A percentile compares a stretch with the other conserved stretches of the same genome.
Evolutionary conservation across 495 filamentous ascomycete genomes (phyloP).

Genomic region (Hypoxylon fuscum): DNA sequence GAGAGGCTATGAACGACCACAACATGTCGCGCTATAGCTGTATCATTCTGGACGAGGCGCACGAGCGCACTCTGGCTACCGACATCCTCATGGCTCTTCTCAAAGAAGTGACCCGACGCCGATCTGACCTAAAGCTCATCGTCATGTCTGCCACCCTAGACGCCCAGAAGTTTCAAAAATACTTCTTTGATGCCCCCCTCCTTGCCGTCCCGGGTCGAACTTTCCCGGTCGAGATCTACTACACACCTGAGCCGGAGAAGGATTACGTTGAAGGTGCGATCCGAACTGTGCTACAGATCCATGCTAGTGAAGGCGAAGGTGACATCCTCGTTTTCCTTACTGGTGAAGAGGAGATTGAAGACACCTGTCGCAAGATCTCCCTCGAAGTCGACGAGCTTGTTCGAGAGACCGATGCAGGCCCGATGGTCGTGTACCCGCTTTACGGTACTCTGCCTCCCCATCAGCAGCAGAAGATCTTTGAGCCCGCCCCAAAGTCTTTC

Average conservation of each 20-base stretch:
- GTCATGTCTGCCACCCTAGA: slow-evolving; percentile 99
- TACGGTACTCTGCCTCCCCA: slow-evolving; percentile 92
- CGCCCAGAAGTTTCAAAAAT: slow-evolving; percentile 97
- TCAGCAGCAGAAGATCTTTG: slow-evolving; percentile 95
- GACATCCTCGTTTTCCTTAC: slow-evolving; percentile 97
- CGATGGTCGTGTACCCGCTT: slow-evolving; percentile 87
- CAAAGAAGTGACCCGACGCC: slow-evolving; percentile 80
- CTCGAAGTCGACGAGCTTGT: slow-evolving; percentile 92
- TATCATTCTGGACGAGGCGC: slow-evolving; percentile 98
- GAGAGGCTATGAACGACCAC: slow-evolving; percentile 98
- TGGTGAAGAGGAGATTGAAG: slow-evolving; percentile 99
- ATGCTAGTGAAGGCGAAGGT: slow-evolving; percentile 89
- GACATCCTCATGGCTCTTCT: slow-evolving; percentile 96
- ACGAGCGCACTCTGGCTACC: slow-evolving; percentile 94
- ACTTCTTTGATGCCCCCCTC: slow-evolving; percentile 93
- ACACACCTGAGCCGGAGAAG: slow-evolving; percentile 93
- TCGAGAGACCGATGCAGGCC: slow-evolving; percentile 88
- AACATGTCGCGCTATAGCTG: slow-evolving; percentile 91
- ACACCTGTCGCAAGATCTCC: slow-evolving; percentile 88
- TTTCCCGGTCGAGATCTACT: slow-evolving; percentile 97
- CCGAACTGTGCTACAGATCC: slow-evolving; percentile 94
- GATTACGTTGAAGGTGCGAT: slow-evolving; percentile 97
- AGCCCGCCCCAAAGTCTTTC: slow-evolving; percentile 78
- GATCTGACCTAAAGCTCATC: slow-evolving; percentile 92
- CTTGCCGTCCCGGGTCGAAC: slow-evolving; percentile 96